phyloP scores from a whole-genome alignment of 345 rosid genomes.

The Carallia pectinifolia region DNA sequence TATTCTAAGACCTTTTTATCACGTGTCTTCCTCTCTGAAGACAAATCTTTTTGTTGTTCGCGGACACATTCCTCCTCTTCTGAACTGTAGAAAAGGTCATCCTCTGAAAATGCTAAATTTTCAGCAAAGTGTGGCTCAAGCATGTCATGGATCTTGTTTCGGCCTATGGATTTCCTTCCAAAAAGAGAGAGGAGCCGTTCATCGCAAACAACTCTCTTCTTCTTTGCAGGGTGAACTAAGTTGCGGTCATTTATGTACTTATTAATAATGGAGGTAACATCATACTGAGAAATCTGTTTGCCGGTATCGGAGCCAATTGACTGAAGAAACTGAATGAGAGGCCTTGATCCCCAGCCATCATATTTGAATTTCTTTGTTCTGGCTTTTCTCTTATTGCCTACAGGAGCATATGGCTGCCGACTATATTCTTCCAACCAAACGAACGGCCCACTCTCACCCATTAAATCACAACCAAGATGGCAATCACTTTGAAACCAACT shows the following conservation, averaged over 20 bases:
- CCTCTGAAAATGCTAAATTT: conserved; percentile 50
- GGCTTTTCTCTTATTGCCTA: conserved; percentile 41
- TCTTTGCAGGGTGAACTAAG: conserved; percentile 46
- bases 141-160: conserved; percentile 49
- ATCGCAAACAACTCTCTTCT: conserved; percentile 62
- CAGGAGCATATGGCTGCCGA: conserved; percentile 13
- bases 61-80: conserved; percentile 39
- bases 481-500: no score
- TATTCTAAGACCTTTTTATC: conserved; percentile 33
- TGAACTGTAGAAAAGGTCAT: conserved; percentile 36
- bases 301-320: conserved; percentile 48
- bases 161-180: conserved; percentile 48
- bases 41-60: conserved; percentile 9
- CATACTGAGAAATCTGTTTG: conserved; percentile 42
- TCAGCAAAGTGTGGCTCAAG: conserved; percentile 66
- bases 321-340: conserved; percentile 59
- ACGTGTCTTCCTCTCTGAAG: conserved; percentile 30
- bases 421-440: conserved; percentile 47
- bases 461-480: not conserved
- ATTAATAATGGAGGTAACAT: conserved; percentile 43
- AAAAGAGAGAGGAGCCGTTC: conserved; percentile 50
- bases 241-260: conserved; percentile 44
- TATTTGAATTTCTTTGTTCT: conserved; percentile 45
- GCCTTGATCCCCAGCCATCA: conserved; percentile 78
- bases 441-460: conserved; percentile 18